Base-by-base conservation (phyloP, 164 flowering plant genomes). In the Tetracentron sinense region DNA sequence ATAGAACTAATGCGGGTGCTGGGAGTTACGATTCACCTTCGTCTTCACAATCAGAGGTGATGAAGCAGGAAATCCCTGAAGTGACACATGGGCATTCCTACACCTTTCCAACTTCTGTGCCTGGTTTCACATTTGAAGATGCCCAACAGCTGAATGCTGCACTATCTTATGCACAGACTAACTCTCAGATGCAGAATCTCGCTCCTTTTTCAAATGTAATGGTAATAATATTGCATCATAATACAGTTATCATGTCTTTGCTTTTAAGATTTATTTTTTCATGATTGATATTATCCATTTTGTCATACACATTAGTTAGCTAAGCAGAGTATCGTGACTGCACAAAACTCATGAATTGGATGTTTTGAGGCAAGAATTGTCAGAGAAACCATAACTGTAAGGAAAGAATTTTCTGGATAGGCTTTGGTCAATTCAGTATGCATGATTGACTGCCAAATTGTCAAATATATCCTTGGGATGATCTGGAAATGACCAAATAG, bases 111-210 rank as follows among this genome's bases (percentile, higher is more conserved):
- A 69, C 91, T 35, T 77, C 97, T 68, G 67, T 78, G 29, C 77
- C 88, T 64, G 82, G 78, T 50, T 95, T 84, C 69, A 57, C 74
- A 47, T 84, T 78, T 65, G 99, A 92, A 48, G 85, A 63, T 58
- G 52, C 70, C 35, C 83, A 81, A 48, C 95, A 82, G 53, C 54
- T 72, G 53, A 83, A 81, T 77, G 66, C 83, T 61, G 75, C 83
- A 42, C 81, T 74, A 64, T 50, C 70, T 60, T 83, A 80, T 44
- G 64, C 80, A 11, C 92, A 85, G 67, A 62, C 86, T 46, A 77
- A 79, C 66, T 70, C 91, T 52, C 94, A 89, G 73, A 79, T 82
- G 83, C 96, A 82, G 72, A 84, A 81, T 80, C 81, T 75, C 42
- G 60, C 87, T 73, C 80, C 85, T 1, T 83, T 85, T 44, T 78